phyloP scores from a whole-genome alignment of 225 moss, liverwort and hornwort genomes.

The Marchantia polymorpha region DNA sequence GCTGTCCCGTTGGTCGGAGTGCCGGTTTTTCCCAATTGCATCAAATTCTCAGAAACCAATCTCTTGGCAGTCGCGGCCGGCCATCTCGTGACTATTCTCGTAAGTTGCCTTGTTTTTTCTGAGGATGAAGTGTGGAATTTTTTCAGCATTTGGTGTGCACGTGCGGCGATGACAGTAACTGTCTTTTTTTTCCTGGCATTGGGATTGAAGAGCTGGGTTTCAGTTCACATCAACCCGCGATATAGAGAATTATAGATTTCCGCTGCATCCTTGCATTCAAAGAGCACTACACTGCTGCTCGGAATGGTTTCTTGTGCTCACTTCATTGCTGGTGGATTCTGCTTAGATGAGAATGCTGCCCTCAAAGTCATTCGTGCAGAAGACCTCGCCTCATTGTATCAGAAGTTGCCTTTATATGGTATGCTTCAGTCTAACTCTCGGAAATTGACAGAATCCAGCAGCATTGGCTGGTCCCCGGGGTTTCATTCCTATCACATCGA shows the following conservation, averaged over 20 bases:
- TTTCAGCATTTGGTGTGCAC: background rate
- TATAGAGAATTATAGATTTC: background rate
- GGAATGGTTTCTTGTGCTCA: background rate
- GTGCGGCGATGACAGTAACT: background rate
- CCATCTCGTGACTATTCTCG: constrained; percentile 89
- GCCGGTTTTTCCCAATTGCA: constrained; percentile 71
- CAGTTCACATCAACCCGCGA: background rate
- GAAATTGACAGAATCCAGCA: constrained; percentile 71
- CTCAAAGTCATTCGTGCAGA: too few relatives aligned
- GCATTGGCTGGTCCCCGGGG: constrained; percentile 82
- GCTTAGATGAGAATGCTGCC: background rate
- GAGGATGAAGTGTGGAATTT: background rate
- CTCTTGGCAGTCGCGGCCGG: constrained; percentile 85
- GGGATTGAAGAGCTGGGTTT: background rate
- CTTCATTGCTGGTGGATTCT: background rate
- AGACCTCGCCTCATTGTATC: too few relatives aligned
- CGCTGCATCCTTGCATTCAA: background rate
- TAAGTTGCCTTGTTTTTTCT: constrained; percentile 19
- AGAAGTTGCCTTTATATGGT: background rate
- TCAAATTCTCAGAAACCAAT: constrained; percentile 93
- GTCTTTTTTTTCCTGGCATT: background rate
- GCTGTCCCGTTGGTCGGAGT: constrained; percentile 76
- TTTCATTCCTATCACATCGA: constrained; percentile 59
- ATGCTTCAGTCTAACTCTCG: background rate
- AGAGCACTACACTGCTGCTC: background rate